A percentile compares a stretch with the other conserved stretches of the same genome.
Conservation (phyloP, 345 rosid genomes). For the Eucalyptus rudis region DNA sequence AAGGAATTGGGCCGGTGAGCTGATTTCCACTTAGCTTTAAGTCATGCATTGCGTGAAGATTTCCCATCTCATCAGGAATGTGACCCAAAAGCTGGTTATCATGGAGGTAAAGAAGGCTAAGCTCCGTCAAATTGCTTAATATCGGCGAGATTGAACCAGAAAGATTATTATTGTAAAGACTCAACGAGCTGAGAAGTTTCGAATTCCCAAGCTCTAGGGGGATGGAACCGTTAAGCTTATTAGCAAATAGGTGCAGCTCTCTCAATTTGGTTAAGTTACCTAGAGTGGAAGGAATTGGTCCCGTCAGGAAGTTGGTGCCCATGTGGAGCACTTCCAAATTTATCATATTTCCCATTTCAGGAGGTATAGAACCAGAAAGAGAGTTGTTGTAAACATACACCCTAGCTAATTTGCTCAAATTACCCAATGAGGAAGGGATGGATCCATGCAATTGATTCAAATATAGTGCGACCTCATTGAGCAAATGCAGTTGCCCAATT, state of each 20-base stretch:
- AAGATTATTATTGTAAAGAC: too few species aligned
- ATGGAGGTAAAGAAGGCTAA: not conserved
- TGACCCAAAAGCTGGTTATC: not conserved
- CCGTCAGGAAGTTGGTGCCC: not conserved
- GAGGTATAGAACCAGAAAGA: not conserved
- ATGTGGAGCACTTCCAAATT: too few species aligned
- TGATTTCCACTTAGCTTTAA: not conserved
- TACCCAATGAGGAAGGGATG: constrained; percentile 9
- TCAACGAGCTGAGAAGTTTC: too few species aligned
- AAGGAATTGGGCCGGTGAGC: constrained; percentile 4
- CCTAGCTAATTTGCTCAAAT: not conserved
- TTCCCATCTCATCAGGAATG: not conserved
- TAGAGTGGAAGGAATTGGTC: constrained; percentile 1
- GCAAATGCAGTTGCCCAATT: constrained; percentile 1
- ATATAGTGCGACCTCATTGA: not conserved
- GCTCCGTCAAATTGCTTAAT: not conserved
- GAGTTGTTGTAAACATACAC: not conserved
- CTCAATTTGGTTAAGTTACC: not conserved
- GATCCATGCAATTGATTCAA: constrained; percentile 5
- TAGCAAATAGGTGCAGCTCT: not conserved
- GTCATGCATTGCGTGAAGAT: not conserved
- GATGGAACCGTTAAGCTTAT: too few species aligned
- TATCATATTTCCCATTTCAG: not conserved
- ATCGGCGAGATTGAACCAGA: too few species aligned
- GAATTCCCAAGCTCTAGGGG: too few species aligned